Evolutionary conservation across 805 yeast species (phyloP).

Genomic region (Pichia eremophila): DNA sequence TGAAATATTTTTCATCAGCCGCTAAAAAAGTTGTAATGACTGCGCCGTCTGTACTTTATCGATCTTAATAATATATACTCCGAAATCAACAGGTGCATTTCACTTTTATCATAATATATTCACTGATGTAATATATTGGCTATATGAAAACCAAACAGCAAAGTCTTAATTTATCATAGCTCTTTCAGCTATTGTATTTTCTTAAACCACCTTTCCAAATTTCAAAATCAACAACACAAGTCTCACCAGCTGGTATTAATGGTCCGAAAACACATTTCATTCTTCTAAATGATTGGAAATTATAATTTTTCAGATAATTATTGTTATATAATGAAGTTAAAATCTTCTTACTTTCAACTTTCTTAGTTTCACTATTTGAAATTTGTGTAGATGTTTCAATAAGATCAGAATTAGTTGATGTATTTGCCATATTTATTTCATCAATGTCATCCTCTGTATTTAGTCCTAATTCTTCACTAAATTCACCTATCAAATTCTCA

Average conservation of each 20-base stretch:
- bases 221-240: constrained; percentile 19
- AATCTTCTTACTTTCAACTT: constrained; percentile 10
- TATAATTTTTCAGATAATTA: constrained; percentile 24
- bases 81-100: too few species aligned
- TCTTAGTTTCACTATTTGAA: background rate
- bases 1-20: too few species aligned
- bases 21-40: too few species aligned
- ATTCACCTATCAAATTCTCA: constrained; percentile 27
- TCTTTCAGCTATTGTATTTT: constrained; percentile 1
- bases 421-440: background rate
- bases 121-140: too few species aligned
- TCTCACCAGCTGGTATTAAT: constrained; percentile 12
- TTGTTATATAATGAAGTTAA: constrained; percentile 19
- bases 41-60: background rate
- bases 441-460: constrained; percentile 14
- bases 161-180: too few species aligned
- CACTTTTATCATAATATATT: too few species aligned
- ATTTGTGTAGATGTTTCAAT: constrained; percentile 6
- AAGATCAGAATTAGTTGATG: background rate
- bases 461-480: constrained; percentile 26
- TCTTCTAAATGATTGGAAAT: constrained; percentile 24
- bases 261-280: constrained; percentile 25
- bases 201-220: constrained; percentile 32
- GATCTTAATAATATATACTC: too few species aligned
- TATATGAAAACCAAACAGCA: too few species aligned